These are phyloP conservation scores for Beauveria brongniartii DNA, from an alignment of 2,329 filamentous ascomycete genomes.

Conservation along the genomic window DNA sequence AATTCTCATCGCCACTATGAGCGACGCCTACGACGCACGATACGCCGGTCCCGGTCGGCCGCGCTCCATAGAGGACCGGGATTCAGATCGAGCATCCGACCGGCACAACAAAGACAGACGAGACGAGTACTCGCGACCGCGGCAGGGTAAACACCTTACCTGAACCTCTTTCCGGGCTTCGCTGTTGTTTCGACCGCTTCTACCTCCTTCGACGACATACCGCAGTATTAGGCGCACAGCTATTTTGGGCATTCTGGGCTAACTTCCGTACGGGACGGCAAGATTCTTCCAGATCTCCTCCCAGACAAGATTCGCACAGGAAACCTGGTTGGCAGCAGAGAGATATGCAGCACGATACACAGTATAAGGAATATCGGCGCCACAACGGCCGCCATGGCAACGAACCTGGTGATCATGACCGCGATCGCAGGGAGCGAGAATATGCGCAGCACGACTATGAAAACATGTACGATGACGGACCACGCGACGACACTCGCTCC, in stretches of 20 bases:
- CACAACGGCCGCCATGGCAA: slow-evolving; percentile 14
- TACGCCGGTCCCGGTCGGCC: slow-evolving; percentile 22
- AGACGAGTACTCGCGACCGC: slow-evolving; percentile 36
- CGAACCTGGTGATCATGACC: not conserved
- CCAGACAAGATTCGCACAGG: slow-evolving; percentile 30
- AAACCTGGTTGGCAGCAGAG: slow-evolving; percentile 21
- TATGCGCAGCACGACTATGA: slow-evolving; percentile 6
- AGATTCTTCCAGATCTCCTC: slow-evolving; percentile 36
- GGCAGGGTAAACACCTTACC: slow-evolving; percentile 41
- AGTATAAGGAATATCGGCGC: slow-evolving; percentile 14
- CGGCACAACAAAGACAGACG: slow-evolving; percentile 16
- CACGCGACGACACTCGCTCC: slow-evolving; percentile 22
- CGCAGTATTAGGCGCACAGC: not conserved
- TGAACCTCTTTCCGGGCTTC: slow-evolving; percentile 18
- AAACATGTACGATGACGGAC: slow-evolving; percentile 31
- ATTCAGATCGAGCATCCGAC: slow-evolving; percentile 13
- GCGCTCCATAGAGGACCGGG: slow-evolving; percentile 16
- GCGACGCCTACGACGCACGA: slow-evolving; percentile 31
- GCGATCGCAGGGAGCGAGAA: slow-evolving; percentile 14
- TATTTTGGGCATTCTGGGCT: slow-evolving; percentile 30
- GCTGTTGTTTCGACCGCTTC: not conserved
- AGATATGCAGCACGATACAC: slow-evolving; percentile 18
- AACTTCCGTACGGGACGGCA: slow-evolving; percentile 37
- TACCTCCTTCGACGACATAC: not conserved
- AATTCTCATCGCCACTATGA: slow-evolving; percentile 29